A percentile compares a stretch with the other conserved stretches of the same genome.
Evolutionary conservation across 2,329 filamentous ascomycete species (phyloP).

Genomic region (Fusarium sp.): DNA sequence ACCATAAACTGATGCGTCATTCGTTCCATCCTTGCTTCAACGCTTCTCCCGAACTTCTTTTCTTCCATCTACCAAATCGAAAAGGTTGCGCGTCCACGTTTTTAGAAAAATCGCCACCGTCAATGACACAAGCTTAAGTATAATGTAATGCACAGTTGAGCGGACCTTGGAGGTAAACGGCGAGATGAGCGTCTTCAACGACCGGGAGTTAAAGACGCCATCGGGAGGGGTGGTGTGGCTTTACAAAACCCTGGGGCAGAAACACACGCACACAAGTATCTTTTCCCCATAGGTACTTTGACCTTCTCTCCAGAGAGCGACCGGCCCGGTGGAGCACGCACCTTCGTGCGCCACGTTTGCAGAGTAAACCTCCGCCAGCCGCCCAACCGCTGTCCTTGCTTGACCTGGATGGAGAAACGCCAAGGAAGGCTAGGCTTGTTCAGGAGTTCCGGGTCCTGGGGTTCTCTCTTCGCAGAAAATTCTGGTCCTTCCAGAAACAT

Average conservation of each 20-base stretch:
- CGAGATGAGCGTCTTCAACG: not conserved
- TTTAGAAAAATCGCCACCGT: constrained; percentile 31
- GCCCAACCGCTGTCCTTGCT: constrained; percentile 38
- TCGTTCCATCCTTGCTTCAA: constrained; percentile 29
- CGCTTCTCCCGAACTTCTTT: constrained; percentile 35
- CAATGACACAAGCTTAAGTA: constrained; percentile 25
- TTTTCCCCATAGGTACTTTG: constrained; percentile 52
- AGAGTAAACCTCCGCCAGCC: constrained; percentile 37
- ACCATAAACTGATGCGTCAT: constrained; percentile 36
- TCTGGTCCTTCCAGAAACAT: constrained; percentile 53
- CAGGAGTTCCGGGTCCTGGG: constrained; percentile 22
- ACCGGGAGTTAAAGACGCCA: constrained; percentile 1
- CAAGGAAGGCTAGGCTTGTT: constrained; percentile 35
- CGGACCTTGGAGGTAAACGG: constrained; percentile 16
- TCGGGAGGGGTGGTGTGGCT: constrained; percentile 45
- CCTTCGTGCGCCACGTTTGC: constrained; percentile 28
- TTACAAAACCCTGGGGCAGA: constrained; percentile 49
- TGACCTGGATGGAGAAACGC: constrained; percentile 35
- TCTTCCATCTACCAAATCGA: constrained; percentile 19
- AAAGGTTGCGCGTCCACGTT: constrained; percentile 31
- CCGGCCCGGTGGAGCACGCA: constrained; percentile 49
- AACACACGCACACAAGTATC: constrained; percentile 43
- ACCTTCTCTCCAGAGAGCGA: constrained; percentile 32
- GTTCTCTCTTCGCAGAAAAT: constrained; percentile 40
- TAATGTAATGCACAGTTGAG: not conserved